Evolutionary conservation across 2,329 filamentous ascomycete genomes (phyloP).

Genomic region (Thelonectria olida): DNA sequence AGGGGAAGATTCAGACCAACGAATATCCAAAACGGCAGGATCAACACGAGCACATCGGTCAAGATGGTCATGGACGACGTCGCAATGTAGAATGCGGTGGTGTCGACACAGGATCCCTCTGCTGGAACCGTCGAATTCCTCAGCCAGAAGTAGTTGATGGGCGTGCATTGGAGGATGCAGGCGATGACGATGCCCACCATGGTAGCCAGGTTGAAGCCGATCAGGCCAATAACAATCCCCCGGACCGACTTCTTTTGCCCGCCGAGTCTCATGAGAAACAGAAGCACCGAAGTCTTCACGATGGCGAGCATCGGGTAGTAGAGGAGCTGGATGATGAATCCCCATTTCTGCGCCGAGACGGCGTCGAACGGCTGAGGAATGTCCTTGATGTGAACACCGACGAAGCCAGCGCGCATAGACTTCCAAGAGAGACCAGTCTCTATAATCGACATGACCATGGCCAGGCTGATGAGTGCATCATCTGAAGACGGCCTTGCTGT

Average conservation of each 20-base stretch:
- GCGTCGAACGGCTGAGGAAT: slow-evolving; percentile 38
- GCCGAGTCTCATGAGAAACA: slow-evolving; percentile 54
- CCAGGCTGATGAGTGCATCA: slow-evolving; percentile 23
- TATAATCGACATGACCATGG: slow-evolving; percentile 26
- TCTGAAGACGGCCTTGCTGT: slow-evolving; percentile 8
- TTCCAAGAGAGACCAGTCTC: slow-evolving; percentile 30
- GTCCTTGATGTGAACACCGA: slow-evolving; percentile 40
- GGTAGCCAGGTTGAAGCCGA: slow-evolving; percentile 46
- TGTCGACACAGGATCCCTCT: slow-evolving; percentile 45
- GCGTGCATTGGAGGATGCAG: slow-evolving; percentile 52
- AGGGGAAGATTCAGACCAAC: slow-evolving; percentile 48
- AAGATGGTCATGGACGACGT: slow-evolving; percentile 49
- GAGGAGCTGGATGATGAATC: slow-evolving; percentile 50
- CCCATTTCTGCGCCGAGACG: slow-evolving; percentile 42
- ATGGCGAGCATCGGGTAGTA: slow-evolving; percentile 57
- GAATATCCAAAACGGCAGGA: slow-evolving; percentile 53
- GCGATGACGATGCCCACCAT: slow-evolving; percentile 48
- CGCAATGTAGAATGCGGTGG: slow-evolving; percentile 43
- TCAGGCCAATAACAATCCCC: slow-evolving; percentile 39
- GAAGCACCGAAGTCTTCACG: slow-evolving; percentile 54
- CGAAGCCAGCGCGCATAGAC: slow-evolving; percentile 35
- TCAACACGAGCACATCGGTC: slow-evolving; percentile 52
- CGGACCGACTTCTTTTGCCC: slow-evolving; percentile 45
- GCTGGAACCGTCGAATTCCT: not conserved
- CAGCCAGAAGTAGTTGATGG: slow-evolving; percentile 31